Base-by-base conservation (phyloP, 2,329 filamentous ascomycete species). In the Acephala macrosclerotiorum region DNA sequence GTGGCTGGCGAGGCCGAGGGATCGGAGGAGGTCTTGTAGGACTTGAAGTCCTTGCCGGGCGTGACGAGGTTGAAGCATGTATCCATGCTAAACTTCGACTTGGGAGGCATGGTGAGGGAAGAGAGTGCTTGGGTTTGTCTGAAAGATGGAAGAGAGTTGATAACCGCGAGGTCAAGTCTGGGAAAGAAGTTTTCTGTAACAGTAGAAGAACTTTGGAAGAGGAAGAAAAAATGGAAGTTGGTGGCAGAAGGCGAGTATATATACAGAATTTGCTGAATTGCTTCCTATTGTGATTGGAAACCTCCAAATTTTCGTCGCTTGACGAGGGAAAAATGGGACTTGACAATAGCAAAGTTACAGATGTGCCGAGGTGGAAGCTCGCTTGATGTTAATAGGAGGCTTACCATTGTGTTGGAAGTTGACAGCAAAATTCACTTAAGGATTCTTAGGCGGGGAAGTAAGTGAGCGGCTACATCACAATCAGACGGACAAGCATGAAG, bases 81-180 rank as follows among this genome's bases (percentile, higher is more conserved):
- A 9, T 9, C 47, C 2, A 51, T n/a, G n/a, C n/a, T n/a, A n/a
- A n/a, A n/a, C n/a, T n/a, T n/a, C n/a, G n/a, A n/a, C n/a, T n/a
- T n/a, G n/a, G n/a, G n/a, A n/a, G n/a, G n/a, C n/a, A n/a, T n/a
- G n/a, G n/a, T n/a, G n/a, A n/a, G n/a, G 20, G 22, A 51, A 14
- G 5, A 51, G 42, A 1, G 3, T 9, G 47, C 47, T 22, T 26
- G 25, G 18, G 42, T n/a, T 47, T 20, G 47, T 51, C 11, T 20
- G 25, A 7, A n/a, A 8, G 40, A 16, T 51, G 47, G 20, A 26
- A 20, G 20, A 25, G 22, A 20, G 22, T 7, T 22, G 6, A 16
- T 14, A 9, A 53, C 49, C 26, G 49, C 49, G 49, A 53, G 33
- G 49, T 53, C 49, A 53, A 53, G n/a, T 12, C 26, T 18, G 25